Evolutionary conservation across 768 basidiomycete species (phyloP), one percentile per base, ranked within the genome.

Genomic region (Serendipita indica): DNA sequence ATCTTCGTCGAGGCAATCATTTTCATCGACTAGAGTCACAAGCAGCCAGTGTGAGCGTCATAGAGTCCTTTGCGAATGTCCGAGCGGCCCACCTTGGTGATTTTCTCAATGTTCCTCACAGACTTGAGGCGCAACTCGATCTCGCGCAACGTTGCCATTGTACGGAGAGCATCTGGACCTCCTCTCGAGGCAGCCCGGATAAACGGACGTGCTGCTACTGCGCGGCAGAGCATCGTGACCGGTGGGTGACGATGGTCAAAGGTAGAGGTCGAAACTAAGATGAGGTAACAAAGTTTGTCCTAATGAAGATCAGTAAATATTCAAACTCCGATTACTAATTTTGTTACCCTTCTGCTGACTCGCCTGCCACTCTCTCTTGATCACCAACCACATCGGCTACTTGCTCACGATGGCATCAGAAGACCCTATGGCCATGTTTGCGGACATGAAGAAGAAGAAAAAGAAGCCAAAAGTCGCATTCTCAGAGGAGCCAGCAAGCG

Each of bases 1-100:
- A 99, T 84, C 72, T 93, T 92, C 57, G 93, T 94, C 56, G 94
- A 97, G 60, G 93, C 94, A 78, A 97, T 94, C 82, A 99, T 93
- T 79, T 96, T 94, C 90, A 96, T 94, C 54, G 91, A 90, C 87
- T 92, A 67, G 13, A 68, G 34, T 45, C 16, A 12, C n/a, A 54
- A 30, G 25, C 22, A 7, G 14, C 37, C 10, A 13, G 14, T 41
- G 14, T 39, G 30, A 46, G 20, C 18, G 30, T 54, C n/a, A n/a
- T n/a, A n/a, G n/a, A n/a, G n/a, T n/a, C n/a, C n/a, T 54, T 10
- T 54, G 32, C 7, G 49, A 20, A 18, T 28, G 20, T 43, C 5
- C 12, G 49, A 33, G 10, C 25, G n/a, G 68, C 79, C 63, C 63
- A 90, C 93, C 78, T 96, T 94, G 62, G 94, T 97, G 77, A 99